Percentiles rank a stretch among this genome's conserved stretches.
These are phyloP conservation scores for Hydnomerulius pinastri DNA, from an alignment of 768 basidiomycete species.

Conservation along the genomic window DNA sequence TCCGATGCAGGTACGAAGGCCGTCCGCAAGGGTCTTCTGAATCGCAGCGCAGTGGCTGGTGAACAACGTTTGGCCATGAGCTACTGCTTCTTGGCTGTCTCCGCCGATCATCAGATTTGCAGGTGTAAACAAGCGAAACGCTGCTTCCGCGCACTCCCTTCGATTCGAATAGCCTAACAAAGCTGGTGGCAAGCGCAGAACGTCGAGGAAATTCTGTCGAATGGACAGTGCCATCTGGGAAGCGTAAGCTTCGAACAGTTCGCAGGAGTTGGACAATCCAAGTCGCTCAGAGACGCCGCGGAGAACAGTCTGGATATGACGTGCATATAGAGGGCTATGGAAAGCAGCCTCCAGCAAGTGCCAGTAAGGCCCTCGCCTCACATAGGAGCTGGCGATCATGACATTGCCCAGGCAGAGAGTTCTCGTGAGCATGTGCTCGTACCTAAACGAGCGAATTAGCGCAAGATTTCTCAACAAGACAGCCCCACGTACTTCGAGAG, in stretches of 20 bases:
- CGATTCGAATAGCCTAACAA: conserved; percentile 76
- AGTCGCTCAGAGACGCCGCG: conserved; percentile 63
- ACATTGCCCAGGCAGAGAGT: conserved; percentile 73
- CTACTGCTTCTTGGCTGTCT: conserved; percentile 23
- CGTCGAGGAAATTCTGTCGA: conserved; percentile 47
- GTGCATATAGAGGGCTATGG: conserved; percentile 30
- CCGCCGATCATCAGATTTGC: conserved; percentile 56
- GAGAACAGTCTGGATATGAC: conserved; percentile 52
- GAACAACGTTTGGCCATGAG: conserved; percentile 50
- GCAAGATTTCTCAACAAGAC: background rate
- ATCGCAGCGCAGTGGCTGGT: conserved; percentile 61
- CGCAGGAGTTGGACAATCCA: conserved; percentile 58
- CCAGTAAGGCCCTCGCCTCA: conserved; percentile 84
- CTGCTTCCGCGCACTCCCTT: conserved; percentile 64
- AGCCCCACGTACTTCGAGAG: conserved; percentile 49
- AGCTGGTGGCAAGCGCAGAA: conserved; percentile 63
- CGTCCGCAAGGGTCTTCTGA: conserved; percentile 50
- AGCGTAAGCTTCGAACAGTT: conserved; percentile 78
- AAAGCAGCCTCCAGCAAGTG: conserved; percentile 74
- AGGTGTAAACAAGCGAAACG: conserved; percentile 68
- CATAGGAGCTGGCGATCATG: conserved; percentile 74
- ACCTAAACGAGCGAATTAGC: conserved; percentile 43
- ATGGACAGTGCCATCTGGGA: conserved; percentile 75
- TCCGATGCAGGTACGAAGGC: conserved; percentile 63
- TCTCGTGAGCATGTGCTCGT: conserved; percentile 75